Base-by-base conservation (phyloP, 306 rosid genomes). In the Vigna angularis region DNA sequence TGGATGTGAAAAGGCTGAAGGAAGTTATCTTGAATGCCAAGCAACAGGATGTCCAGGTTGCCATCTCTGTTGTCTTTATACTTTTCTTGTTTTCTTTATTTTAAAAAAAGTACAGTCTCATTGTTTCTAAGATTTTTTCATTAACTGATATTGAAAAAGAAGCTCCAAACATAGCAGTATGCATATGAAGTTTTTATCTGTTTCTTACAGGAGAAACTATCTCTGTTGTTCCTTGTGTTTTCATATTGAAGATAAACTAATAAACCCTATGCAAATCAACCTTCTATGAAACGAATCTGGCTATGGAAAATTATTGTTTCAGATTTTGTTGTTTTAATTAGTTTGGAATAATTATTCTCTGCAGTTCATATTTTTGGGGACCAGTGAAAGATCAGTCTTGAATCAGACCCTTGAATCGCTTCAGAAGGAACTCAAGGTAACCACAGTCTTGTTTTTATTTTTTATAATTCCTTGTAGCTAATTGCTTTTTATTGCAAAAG, bases 341-440 rank as follows among this genome's bases (percentile, higher is more conserved):
- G 64, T 69, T 81, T 68, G 62, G 77, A 87, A 66, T 84, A 36
- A 22, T 79, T 66, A 14, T 80, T 84, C 68, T 66, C 64, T 84
- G 57, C 96, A 94, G 98, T 84, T 91, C 70, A 63, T 94, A 81
- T 73, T 87, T 74, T 78, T 85, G 85, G 92, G 84, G 74, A 79
- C 65, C 55, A 70, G 79, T 67, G 83, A 87, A 79, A 58, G 63
- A 36, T 70, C 86, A 57, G 71, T 57, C 76, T 15, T 61, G 75
- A 79, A 86, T 72, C 79, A 61, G 73, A 56, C 51, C 12, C 79
- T 90, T 70, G 88, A 80, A 70, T 89, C 86, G 22, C 81, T 87
- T 77, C 85, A 82, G 73, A 82, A 82, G 72, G 84, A 83, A 67
- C 78, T 90, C 36, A 79, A 87, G 97, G 98, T 91, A 81, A 17